A percentile compares a stretch with the other conserved stretches of the same genome.
phyloP scores from a whole-genome alignment of 345 rosid species.

The Citrus trifoliata region DNA sequence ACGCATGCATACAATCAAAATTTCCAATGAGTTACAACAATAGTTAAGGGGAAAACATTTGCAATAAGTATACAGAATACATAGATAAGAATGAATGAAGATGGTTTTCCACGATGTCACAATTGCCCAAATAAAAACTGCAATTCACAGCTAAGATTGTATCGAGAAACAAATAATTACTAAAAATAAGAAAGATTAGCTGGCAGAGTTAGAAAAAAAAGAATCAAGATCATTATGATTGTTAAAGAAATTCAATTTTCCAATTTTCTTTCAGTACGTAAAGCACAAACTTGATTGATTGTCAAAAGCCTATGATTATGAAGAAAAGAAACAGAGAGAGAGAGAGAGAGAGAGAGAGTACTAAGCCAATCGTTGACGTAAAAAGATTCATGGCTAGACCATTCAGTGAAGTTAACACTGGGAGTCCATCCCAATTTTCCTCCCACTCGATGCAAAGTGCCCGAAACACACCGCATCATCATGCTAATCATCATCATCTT shows the following conservation, averaged over 20 bases:
- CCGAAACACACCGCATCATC: not conserved
- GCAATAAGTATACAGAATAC: no score
- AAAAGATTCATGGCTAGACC: slow-evolving; percentile 26
- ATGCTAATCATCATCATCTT: not conserved
- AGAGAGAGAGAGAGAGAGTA: slow-evolving; percentile 6
- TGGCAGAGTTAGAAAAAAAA: not conserved
- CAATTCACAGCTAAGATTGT: not conserved
- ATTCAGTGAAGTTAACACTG: slow-evolving; percentile 29
- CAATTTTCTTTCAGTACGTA: no score
- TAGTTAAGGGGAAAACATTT: no score
- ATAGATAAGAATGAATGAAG: no score
- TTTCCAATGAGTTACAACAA: no score
- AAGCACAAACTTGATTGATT: no score
- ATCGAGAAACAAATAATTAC: not conserved
- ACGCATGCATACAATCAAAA: no score
- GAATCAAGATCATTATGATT: not conserved
- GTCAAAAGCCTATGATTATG: not conserved
- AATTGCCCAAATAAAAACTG: no score
- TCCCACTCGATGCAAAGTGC: slow-evolving; percentile 29
- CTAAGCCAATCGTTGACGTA: slow-evolving; percentile 43
- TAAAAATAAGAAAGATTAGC: not conserved
- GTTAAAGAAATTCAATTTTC: not conserved
- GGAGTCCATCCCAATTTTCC: slow-evolving; percentile 31
- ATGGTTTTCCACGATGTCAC: no score
- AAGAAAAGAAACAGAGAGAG: not conserved